Base-by-base conservation (phyloP, 345 rosid species). In the Diplotaxis tenuifolia region DNA sequence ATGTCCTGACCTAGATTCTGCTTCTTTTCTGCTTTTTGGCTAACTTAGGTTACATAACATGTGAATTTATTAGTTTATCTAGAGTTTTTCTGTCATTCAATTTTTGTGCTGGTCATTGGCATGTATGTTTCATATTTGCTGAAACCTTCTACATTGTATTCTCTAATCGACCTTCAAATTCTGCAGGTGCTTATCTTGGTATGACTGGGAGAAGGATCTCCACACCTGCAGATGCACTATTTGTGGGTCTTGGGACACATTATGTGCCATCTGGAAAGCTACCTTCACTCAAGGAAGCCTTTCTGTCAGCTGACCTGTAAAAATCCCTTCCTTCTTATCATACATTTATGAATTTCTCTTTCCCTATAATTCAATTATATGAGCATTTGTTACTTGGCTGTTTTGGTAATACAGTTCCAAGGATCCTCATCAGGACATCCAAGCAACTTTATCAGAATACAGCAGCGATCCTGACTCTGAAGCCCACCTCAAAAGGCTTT, bases 191-290 rank as follows among this genome's bases (percentile, higher is more conserved):
- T 67, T 94, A 89, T 78, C 93, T 94, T 77, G 97, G 97, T 45
- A 68, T 94, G 91, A 91, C 98, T 66, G 96, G 98, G 61, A 86
- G 77, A 79, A 94, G 95, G 71, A 77, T 91, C 56, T 89, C 92
- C 4, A 85, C 95, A 3, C 96, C 97, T 70, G 84, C 98, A 27
- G 93, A 91, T 81, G 97, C 96, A 3, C 76, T 94, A 34, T 91
- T 80, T 77, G 84, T 81, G 10, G 97, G 97, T 74, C 85, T 91
- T 25, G 97, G 97, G 70, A 86, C 97, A 27, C 93, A 89, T 77
- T 94, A 86, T 28, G 91, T 94, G 61, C 88, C 89, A 79, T 91
- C 95, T 66, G 88, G 71, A 68, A 86, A 79, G 77, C 71, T 91
- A 70, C 80, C 67, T 21, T 83, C 86, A 36, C 77, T 94, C 53